Evolutionary conservation across 441 rosid genomes (phyloP).

Genomic region (Erodium trifolium): DNA sequence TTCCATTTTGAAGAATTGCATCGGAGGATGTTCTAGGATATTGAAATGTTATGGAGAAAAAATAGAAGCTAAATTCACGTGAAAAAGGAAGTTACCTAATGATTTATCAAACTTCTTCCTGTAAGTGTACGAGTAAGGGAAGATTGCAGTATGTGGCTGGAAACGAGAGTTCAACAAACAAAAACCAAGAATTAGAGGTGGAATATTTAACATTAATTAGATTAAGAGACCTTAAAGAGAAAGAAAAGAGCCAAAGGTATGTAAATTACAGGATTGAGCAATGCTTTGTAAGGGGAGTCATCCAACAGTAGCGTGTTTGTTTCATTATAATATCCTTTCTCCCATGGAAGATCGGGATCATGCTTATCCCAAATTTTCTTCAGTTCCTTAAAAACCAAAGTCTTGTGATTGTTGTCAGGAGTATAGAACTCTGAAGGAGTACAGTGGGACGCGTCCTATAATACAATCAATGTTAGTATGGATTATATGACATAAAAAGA

Average conservation of each 20-base stretch:
- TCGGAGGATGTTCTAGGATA: neutral
- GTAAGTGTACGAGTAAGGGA: slow-evolving; percentile 60
- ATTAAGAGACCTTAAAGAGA: neutral
- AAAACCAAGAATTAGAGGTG: slow-evolving; percentile 6
- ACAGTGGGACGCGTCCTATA: slow-evolving; percentile 66
- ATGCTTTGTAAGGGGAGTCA: slow-evolving; percentile 87
- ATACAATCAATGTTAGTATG: slow-evolving; percentile 1
- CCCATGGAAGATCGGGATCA: slow-evolving; percentile 61
- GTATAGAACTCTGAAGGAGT: slow-evolving; percentile 38
- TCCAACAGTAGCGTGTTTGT: slow-evolving; percentile 71
- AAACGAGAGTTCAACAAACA: slow-evolving; percentile 18
- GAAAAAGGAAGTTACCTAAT: slow-evolving; percentile 40
- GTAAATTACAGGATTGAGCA: slow-evolving; percentile 82
- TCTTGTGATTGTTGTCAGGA: slow-evolving; percentile 59
- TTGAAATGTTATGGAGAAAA: neutral
- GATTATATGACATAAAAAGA: slow-evolving; percentile 7
- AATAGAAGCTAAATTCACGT: neutral
- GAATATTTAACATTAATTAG: neutral
- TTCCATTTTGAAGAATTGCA: neutral
- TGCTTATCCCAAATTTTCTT: slow-evolving; percentile 61
- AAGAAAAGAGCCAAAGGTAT: neutral
- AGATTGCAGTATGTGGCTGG: slow-evolving; percentile 65
- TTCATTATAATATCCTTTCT: slow-evolving; percentile 49
- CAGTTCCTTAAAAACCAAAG: slow-evolving; percentile 66
- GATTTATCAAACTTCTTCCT: slow-evolving; percentile 37